Conservation (phyloP, 805 yeast species). For the Candida fluviatilis region DNA sequence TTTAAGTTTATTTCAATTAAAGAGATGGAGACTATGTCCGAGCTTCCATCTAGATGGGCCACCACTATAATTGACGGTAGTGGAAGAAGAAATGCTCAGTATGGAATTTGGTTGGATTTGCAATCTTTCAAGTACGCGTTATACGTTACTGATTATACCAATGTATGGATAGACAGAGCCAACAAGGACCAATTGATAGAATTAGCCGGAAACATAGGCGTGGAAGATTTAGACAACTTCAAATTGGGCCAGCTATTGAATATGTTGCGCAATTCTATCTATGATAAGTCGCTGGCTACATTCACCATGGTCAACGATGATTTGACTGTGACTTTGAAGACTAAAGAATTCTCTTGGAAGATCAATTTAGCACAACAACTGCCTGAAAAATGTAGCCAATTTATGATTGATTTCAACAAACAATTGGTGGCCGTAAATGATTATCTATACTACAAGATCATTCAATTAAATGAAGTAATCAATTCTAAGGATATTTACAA, state of each 20-base stretch:
- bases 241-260: slow-evolving; percentile 14
- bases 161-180: slow-evolving; percentile 25
- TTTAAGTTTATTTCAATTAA: no score
- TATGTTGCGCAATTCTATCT: slow-evolving; percentile 7
- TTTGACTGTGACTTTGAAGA: slow-evolving; percentile 1
- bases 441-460: slow-evolving; percentile 14
- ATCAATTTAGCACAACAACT: slow-evolving; percentile 12
- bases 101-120: slow-evolving; percentile 11
- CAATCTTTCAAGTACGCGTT: slow-evolving; percentile 14
- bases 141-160: slow-evolving; percentile 22
- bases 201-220: slow-evolving; percentile 21
- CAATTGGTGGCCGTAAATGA: slow-evolving; percentile 20
- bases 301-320: not conserved
- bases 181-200: slow-evolving; percentile 10
- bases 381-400: slow-evolving; percentile 5
- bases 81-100: slow-evolving; percentile 6
- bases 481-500: slow-evolving; percentile 28
- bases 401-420: slow-evolving; percentile 17
- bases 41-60: not conserved
- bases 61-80: not conserved
- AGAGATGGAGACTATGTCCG: no score
- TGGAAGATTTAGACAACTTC: slow-evolving; percentile 20
- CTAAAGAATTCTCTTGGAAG: slow-evolving; percentile 18
- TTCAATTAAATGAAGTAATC: slow-evolving; percentile 17
- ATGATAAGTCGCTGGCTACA: not conserved